Evolutionary conservation across 2,329 filamentous ascomycete genomes (phyloP).

Genomic region (Colletotrichum sp.): DNA sequence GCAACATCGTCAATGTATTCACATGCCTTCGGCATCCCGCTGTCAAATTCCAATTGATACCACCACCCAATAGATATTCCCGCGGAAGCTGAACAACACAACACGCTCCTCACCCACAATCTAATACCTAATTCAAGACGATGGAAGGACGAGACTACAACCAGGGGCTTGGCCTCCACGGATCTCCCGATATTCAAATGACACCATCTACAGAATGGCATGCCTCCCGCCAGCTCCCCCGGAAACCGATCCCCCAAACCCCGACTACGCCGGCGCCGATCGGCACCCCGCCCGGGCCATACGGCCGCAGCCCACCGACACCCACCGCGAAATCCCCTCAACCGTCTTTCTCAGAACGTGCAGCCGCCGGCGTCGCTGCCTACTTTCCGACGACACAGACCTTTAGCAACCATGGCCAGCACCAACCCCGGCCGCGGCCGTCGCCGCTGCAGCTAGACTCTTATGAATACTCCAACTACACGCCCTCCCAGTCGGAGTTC

Average conservation of each 20-base stretch:
- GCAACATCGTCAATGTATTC: not conserved
- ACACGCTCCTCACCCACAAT: not conserved
- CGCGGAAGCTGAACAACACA: not conserved
- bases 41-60: not conserved
- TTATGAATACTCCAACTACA: slow-evolving; percentile 13
- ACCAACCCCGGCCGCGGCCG: not conserved
- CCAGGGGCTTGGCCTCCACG: not conserved
- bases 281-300: slow-evolving; percentile 1
- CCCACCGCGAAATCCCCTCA: not conserved
- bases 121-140: not conserved
- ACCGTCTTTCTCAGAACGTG: slow-evolving; percentile 7
- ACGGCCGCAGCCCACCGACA: slow-evolving; percentile 4
- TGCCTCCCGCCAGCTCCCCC: not conserved
- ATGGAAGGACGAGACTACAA: not conserved
- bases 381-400: not conserved
- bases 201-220: slow-evolving; percentile 15
- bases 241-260: slow-evolving; percentile 2
- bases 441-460: slow-evolving; percentile 16
- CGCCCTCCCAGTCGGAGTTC: not conserved
- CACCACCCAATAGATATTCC: not conserved
- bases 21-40: not conserved
- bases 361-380: not conserved
- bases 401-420: not conserved
- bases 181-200: not conserved
- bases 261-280: slow-evolving; percentile 15